phyloP scores from a whole-genome alignment of 305 asterid species.

The Rubia balearica region DNA sequence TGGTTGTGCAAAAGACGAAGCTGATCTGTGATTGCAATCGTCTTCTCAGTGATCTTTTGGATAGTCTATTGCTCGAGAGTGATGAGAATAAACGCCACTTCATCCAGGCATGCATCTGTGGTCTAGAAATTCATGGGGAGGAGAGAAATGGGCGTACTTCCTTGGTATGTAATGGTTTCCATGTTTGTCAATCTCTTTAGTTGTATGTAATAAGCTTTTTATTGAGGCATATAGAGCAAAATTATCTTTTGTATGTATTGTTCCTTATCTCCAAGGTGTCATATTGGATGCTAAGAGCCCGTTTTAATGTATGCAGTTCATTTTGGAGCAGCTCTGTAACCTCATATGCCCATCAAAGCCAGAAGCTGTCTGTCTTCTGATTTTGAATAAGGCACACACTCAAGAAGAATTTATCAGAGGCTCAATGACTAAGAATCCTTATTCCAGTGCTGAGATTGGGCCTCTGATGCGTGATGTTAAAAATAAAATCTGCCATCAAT shows the following conservation, averaged over 20 bases:
- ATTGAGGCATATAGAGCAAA: not conserved
- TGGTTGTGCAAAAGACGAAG: slow-evolving; percentile 94
- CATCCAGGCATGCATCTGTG: slow-evolving; percentile 93
- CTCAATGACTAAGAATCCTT: slow-evolving; percentile 98
- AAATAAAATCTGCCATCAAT: slow-evolving; percentile 96
- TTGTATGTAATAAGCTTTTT: not conserved
- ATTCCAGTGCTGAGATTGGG: slow-evolving; percentile 94
- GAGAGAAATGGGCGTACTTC: slow-evolving; percentile 81
- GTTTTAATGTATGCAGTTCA: slow-evolving; percentile 53
- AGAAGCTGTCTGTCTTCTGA: slow-evolving; percentile 73
- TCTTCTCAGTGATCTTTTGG: slow-evolving; percentile 90
- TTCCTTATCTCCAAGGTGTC: slow-evolving; percentile 19
- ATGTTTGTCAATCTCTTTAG: slow-evolving; percentile 1
- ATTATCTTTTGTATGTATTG: not conserved
- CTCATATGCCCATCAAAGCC: slow-evolving; percentile 93
- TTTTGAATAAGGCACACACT: slow-evolving; percentile 91
- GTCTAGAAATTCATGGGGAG: slow-evolving; percentile 84
- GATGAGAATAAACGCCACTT: slow-evolving; percentile 86
- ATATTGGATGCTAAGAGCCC: not conserved
- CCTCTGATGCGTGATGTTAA: slow-evolving; percentile 99
- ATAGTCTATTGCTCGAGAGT: slow-evolving; percentile 91
- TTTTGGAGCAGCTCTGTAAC: slow-evolving; percentile 99
- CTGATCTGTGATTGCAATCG: slow-evolving; percentile 85
- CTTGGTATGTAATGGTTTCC: slow-evolving; percentile 51
- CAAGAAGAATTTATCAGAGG: slow-evolving; percentile 99